Conservation (phyloP, 306 rosid genomes). For the Citrullus colocynthis region DNA sequence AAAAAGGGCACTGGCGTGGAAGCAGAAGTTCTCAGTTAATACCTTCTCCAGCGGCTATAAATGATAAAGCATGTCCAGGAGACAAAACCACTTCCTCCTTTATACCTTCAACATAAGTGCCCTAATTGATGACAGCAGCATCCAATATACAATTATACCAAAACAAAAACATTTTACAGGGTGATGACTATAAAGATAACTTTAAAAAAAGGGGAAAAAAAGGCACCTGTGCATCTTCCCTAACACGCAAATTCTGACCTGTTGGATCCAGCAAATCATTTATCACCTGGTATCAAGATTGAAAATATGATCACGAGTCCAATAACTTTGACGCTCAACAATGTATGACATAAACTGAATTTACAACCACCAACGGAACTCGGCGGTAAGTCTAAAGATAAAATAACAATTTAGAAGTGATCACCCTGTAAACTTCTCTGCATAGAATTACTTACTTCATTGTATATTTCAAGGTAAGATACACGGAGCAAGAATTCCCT, state of each 20-base stretch:
- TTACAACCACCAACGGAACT: neutral
- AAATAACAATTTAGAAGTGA: neutral
- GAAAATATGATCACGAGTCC: neutral
- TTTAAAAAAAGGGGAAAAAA: neutral
- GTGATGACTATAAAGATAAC: conserved; percentile 1
- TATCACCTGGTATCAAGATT: conserved; percentile 69
- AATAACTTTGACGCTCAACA: neutral
- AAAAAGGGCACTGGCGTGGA: neutral
- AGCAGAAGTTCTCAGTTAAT: conserved; percentile 8
- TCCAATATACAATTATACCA: neutral
- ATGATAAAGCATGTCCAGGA: conserved; percentile 98
- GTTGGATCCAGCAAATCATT: conserved; percentile 99
- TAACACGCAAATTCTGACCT: conserved; percentile 91
- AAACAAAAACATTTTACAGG: conserved; percentile 3
- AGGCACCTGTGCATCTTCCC: conserved; percentile 97
- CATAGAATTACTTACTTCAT: conserved; percentile 49
- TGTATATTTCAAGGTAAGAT: conserved; percentile 92
- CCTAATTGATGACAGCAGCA: conserved; percentile 37
- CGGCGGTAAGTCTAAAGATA: neutral
- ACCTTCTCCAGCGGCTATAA: conserved; percentile 99
- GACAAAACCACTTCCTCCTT: conserved; percentile 98
- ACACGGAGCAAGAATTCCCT: conserved; percentile 95
- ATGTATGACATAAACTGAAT: neutral
- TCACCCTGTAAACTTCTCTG: neutral
- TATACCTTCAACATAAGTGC: conserved; percentile 98